These are phyloP conservation scores for Golubevia pallescens DNA, from an alignment of 1,284 basidiomycete genomes.

Conservation along the genomic window DNA sequence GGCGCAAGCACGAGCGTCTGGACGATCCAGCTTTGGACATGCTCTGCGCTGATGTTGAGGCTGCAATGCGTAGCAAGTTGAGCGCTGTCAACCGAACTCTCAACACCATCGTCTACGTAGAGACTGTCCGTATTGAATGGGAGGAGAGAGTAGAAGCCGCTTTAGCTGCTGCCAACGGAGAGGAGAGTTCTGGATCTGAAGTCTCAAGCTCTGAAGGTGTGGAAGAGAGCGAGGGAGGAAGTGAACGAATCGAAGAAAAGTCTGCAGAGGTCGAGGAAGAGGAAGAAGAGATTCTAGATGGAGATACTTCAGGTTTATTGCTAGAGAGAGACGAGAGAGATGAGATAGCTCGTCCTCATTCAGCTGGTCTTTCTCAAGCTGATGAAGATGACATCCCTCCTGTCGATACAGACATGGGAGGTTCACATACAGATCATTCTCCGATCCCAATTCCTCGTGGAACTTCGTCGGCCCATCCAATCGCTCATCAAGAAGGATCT, in stretches of 20 bases:
- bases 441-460: conserved; percentile 42
- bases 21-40: conserved; percentile 81
- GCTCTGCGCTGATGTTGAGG: conserved; percentile 83
- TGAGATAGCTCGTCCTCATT: conserved; percentile 21
- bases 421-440: conserved; percentile 17
- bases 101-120: conserved; percentile 95
- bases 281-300: conserved; percentile 18
- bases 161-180: conserved; percentile 68
- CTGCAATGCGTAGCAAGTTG: conserved; percentile 87
- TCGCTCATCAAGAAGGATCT: conserved; percentile 6
- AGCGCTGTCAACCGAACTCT: conserved; percentile 95
- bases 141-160: conserved; percentile 79
- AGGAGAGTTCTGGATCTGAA: no score
- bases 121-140: conserved; percentile 97
- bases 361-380: conserved; percentile 26
- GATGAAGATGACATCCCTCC: conserved; percentile 47
- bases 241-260: conserved; percentile 17
- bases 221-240: background rate
- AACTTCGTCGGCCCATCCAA: conserved; percentile 11
- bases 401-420: conserved; percentile 42
- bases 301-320: conserved; percentile 17
- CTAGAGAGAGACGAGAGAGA: conserved; percentile 20
- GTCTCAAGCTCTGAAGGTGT: no score
- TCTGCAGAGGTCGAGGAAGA: conserved; percentile 16
- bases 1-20: conserved; percentile 24